Evolutionary conservation across 148 eudicot genomes (phyloP), one percentile per base, ranked within the genome.

Genomic region (Rhododendron ovatum): DNA sequence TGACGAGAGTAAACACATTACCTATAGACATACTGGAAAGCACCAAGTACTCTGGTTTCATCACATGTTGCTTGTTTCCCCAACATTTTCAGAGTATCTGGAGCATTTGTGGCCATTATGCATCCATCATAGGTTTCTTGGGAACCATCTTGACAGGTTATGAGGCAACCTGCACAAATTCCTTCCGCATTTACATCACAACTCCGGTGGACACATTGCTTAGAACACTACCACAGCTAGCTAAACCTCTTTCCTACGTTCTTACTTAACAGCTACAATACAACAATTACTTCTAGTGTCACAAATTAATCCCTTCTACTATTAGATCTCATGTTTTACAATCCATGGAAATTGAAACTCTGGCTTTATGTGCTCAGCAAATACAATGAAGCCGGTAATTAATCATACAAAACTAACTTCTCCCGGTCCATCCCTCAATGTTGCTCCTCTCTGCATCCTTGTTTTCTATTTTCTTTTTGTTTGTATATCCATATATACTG

Each of bases 11-110:
- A 80, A 65, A 84, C 59, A 22, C 17, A 50, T n/a, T 87, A 97
- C 99, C 99, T 98, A 80, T 93, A 93, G 37, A 88, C 93, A 87
- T 95, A 98, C 63, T 95, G 95, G 88, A 97, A 97, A 76, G 98
- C 96, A 82, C 99, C 98, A n/a, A 97, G 93, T 83, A 95, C 88
- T 88, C 94, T 90, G 5, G 15, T 69, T 93, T 97, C 99, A 81
- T 97, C 94, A 84, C 83, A 84, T 63, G 99, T 94, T 57, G 95
- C 99, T 85, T 95, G 88, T 67, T 91, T 80, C 98, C 98, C 98
- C 86, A 97, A 87, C 86, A 97, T 81, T 86, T 89, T 87, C 67
- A 97, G 85, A 69, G 98, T 92, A 87, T 95, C 98, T 5, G 99
- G 98, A 37, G 98, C 98, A 89, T 95, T 98, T 74, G 85, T 86